Evolutionary conservation across 805 yeast species (phyloP), one percentile per base, ranked within the genome.

Genomic region (Yueomyces sp.): DNA sequence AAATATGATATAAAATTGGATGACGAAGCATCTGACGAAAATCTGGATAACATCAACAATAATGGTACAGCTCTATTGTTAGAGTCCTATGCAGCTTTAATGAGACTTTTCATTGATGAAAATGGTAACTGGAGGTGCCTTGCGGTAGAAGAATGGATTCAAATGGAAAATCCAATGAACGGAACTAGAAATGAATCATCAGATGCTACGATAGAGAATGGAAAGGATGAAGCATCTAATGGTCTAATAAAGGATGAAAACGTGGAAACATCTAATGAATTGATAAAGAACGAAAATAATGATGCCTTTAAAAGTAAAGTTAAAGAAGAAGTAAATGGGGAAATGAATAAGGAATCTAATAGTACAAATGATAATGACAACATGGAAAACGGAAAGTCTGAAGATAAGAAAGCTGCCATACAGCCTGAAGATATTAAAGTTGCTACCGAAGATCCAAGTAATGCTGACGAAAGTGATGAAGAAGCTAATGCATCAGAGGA

Each of bases 71-170:
- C 51, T 5, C 41, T 61, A 30, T 26, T 59, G 2, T 47, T 61
- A 2, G 66, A 62, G 42, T 43, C 50, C 11, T 55, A 60, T 40
- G 49, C 51, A n/a, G 51, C 58, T 2, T 42, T 62, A 29, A 44
- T 61, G 34, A 52, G 64, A 4, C 46, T 62, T 27, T 61, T 62
- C 36, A 52, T 62, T 7, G 49, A 57, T 42, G 64, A 57, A 40
- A 47, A 50, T 12, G 65, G 65, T 5, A 57, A 60, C 31, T 62
- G 65, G 66, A 43, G 45, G 26, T 52, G 54, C 27, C 39, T 56
- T 8, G 53, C 62, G 1, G 46, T 52, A 19, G 63, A 58, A 11
- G 56, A 57, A 26, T 62, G 66, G 66, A 41, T 52, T 3, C 42
- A 39, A 32, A 39, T 40, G 11, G 33, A 30, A 30, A 9, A 6